Evolutionary conservation across 257 asterid species (phyloP).

Genomic region (Nicotiana knightiana): DNA sequence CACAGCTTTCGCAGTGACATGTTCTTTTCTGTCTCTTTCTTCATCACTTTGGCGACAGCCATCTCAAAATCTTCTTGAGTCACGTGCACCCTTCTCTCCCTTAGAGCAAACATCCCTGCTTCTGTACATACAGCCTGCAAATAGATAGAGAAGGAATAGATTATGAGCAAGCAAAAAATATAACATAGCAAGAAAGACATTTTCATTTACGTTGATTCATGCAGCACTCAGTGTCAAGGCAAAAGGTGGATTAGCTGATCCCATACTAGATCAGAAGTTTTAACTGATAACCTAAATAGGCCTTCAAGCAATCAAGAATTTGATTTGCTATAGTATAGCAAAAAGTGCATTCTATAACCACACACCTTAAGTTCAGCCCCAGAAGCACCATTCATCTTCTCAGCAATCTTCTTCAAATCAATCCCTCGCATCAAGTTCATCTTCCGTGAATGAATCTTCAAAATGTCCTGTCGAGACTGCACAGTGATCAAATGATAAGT

Average conservation of each 20-base stretch:
- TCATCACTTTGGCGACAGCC: constrained; percentile 98
- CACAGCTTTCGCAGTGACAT: constrained; percentile 93
- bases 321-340: not conserved
- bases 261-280: not conserved
- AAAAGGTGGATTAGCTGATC: not conserved
- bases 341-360: not conserved
- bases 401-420: constrained; percentile 81
- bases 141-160: not conserved
- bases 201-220: not conserved
- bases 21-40: constrained; percentile 89
- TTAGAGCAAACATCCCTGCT: constrained; percentile 96
- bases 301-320: not conserved
- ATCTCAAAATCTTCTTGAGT: constrained; percentile 97
- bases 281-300: not conserved
- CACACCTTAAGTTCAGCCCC: constrained; percentile 89
- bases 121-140: constrained; percentile 94
- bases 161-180: not conserved
- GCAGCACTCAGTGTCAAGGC: not conserved
- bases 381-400: constrained; percentile 86
- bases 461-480: constrained; percentile 82
- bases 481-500: not conserved
- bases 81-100: constrained; percentile 94
- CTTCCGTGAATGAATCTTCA: constrained; percentile 86
- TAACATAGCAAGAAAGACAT: not conserved
- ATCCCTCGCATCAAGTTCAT: constrained; percentile 92